A percentile compares a stretch with the other conserved stretches of the same genome.
Evolutionary conservation across 495 filamentous ascomycete species (phyloP).

Genomic region (Margaritispora aquatica): DNA sequence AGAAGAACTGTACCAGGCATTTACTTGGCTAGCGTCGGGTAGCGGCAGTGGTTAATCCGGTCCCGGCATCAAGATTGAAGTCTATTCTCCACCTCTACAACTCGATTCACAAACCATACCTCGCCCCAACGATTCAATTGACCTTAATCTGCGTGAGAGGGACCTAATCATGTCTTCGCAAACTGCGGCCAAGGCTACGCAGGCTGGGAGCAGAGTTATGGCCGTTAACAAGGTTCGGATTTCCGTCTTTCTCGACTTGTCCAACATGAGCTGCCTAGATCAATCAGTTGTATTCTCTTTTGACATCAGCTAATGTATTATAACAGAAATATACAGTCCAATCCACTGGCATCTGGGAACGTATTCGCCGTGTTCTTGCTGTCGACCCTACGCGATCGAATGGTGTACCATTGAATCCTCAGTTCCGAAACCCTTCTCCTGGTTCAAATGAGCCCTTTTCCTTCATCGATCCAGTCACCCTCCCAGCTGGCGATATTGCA

Average conservation of each 20-base stretch:
- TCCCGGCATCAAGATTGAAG: slow-evolving; percentile 4
- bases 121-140: slow-evolving; percentile 20
- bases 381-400: slow-evolving; percentile 86
- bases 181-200: slow-evolving; percentile 43
- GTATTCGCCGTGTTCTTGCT: slow-evolving; percentile 68
- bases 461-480: slow-evolving; percentile 87
- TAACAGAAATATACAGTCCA: slow-evolving; percentile 97
- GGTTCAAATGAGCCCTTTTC: slow-evolving; percentile 65
- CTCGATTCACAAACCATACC: not conserved
- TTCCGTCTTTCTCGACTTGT: not conserved
- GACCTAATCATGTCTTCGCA: slow-evolving; percentile 46
- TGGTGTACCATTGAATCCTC: slow-evolving; percentile 86
- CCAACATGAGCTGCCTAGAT: not conserved
- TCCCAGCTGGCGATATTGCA: slow-evolving; percentile 90
- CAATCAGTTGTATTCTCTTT: not conserved
- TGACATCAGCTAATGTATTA: not conserved
- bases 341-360: slow-evolving; percentile 83
- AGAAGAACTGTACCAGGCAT: too few relatives aligned
- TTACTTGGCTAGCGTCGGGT: not conserved
- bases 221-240: slow-evolving; percentile 39
- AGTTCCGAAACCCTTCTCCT: slow-evolving; percentile 85
- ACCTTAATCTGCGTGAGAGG: not conserved
- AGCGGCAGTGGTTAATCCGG: not conserved
- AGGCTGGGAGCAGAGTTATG: slow-evolving; percentile 38
- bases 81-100: not conserved